Evolutionary conservation across 768 basidiomycete species (phyloP), one percentile per base, ranked within the genome.

Genomic region (Hypholoma fasciculare): DNA sequence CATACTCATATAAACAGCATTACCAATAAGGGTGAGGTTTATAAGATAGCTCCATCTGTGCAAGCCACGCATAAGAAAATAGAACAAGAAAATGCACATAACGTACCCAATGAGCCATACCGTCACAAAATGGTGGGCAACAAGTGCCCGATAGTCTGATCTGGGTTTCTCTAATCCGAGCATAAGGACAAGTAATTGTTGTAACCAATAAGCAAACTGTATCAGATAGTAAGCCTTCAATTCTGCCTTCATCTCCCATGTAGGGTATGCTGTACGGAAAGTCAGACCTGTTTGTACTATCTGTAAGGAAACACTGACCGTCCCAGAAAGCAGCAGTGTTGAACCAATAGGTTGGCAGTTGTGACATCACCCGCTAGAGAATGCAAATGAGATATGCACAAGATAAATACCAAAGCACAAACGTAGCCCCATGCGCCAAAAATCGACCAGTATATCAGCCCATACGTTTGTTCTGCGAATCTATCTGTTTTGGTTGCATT

Each of bases 1-100:
- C 97, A 98, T 98, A 70, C 94, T 97, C 75, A 96, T 81, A 66
- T 89, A 98, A 34, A 99, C 84, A 5, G 94, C 89, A 61, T 92
- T 90, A 7, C 97, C 97, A 42, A 98, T 95, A 51, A 84, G 72
- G 0, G 95, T 98, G 52, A 94, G 42, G 72, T 93, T 95, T 62
- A 87, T 59, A 34, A 87, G 63, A 66, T 94, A 92, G 63, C 92
- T 94, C 92, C 93, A 93, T 38, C 92, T 94, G 67, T 20, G 19
- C 12, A 54, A 62, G 44, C 48, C 38, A 51, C 42, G 61, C 39
- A 19, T 56, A 8, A 53, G 55, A 8, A 12, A 34, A n/a, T 19
- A 34, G 59, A 8, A 26, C n/a, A 20, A 7, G 30, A 34, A 43
- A 37, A 20, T 17, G 50, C 46, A 50, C 30, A 43, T 57, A 39